phyloP scores from a whole-genome alignment of 148 eudicot species.

The Tetragonia tetragonoides region DNA sequence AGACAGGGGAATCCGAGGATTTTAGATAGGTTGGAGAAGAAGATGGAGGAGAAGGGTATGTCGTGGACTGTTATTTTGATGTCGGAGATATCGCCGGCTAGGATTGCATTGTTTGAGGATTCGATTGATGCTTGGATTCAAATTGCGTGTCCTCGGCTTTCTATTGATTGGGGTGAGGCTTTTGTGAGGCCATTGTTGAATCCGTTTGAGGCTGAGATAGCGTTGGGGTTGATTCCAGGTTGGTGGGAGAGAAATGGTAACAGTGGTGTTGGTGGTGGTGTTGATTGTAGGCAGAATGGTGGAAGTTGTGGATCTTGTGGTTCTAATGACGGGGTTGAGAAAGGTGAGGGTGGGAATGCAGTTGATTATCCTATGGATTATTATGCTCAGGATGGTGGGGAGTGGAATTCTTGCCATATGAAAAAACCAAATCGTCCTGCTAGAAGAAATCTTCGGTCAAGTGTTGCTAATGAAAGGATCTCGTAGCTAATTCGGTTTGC shows the following conservation, averaged over 20 bases:
- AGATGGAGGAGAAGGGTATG: slow-evolving; percentile 74
- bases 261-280: not conserved
- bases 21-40: slow-evolving; percentile 73
- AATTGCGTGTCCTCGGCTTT: slow-evolving; percentile 85
- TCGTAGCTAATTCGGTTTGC: slow-evolving; percentile 17
- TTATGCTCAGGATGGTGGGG: slow-evolving; percentile 95
- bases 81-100: slow-evolving; percentile 78
- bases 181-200: slow-evolving; percentile 76
- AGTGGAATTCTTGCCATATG: slow-evolving; percentile 78
- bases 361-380: slow-evolving; percentile 91
- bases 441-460: slow-evolving; percentile 34
- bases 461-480: slow-evolving; percentile 30
- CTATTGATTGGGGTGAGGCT: slow-evolving; percentile 99
- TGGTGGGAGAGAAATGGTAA: slow-evolving; percentile 81
- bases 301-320: slow-evolving; percentile 33
- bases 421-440: slow-evolving; percentile 53
- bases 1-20: slow-evolving; percentile 92
- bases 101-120: slow-evolving; percentile 70
- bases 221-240: slow-evolving; percentile 80
- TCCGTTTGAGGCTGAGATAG: slow-evolving; percentile 93
- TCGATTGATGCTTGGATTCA: slow-evolving; percentile 98
- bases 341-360: slow-evolving; percentile 26
- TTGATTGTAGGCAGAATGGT: slow-evolving; percentile 33
- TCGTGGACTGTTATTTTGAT: slow-evolving; percentile 70
- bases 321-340: slow-evolving; percentile 34